These are phyloP conservation scores for Colletotrichum viniferum DNA, from an alignment of 2,329 filamentous ascomycete genomes.

Conservation along the genomic window DNA sequence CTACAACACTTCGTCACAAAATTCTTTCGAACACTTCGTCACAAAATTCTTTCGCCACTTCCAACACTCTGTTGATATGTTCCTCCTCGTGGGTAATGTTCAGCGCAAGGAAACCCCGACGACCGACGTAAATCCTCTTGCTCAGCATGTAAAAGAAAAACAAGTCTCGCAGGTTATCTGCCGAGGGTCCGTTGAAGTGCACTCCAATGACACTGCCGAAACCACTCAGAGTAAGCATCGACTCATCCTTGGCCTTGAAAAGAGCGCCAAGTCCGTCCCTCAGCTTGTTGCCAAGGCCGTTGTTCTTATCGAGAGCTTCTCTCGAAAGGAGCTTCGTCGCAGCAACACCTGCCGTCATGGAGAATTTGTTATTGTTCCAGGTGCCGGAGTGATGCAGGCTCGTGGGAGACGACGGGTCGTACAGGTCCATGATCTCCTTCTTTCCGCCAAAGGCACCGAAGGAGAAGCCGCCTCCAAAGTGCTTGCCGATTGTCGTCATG, in stretches of 20 bases:
- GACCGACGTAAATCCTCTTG: conserved; percentile 11
- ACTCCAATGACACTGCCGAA: conserved; percentile 17
- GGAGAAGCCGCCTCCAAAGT: conserved; percentile 67
- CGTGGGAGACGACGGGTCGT: conserved; percentile 48
- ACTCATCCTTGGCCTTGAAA: neutral
- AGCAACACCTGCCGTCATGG: conserved; percentile 21
- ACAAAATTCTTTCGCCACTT: neutral
- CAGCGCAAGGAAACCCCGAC: conserved; percentile 17
- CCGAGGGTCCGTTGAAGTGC: conserved; percentile 3
- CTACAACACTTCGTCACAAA: conserved; percentile 4
- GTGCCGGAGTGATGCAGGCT: conserved; percentile 22
- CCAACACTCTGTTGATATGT: neutral
- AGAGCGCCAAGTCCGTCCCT: neutral
- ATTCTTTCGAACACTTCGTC: neutral
- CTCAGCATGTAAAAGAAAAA: conserved; percentile 20
- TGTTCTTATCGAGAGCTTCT: conserved; percentile 6
- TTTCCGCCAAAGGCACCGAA: conserved; percentile 72
- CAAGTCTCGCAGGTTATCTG: neutral
- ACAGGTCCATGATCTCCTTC: conserved; percentile 61
- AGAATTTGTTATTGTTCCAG: conserved; percentile 24
- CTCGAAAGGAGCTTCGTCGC: conserved; percentile 17
- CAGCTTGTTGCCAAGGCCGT: neutral
- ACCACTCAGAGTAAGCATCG: neutral
- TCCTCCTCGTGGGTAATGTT: conserved; percentile 18
- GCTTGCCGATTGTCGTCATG: conserved; percentile 69